Evolutionary conservation across 2,329 filamentous ascomycete species (phyloP).

Genomic region (Alternaria brassicae): DNA sequence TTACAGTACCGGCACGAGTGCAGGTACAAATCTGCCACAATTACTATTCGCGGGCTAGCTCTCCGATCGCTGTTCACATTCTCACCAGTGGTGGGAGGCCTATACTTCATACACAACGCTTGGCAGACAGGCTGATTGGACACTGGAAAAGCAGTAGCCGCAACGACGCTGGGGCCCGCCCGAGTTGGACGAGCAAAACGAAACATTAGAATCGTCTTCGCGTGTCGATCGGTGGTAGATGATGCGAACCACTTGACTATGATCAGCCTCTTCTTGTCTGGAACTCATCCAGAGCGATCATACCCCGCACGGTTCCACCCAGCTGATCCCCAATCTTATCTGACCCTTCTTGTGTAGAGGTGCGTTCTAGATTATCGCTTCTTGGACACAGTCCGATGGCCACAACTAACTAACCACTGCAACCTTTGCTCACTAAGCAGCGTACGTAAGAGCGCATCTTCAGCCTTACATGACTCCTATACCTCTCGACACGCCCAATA

Average conservation of each 20-base stretch:
- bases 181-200: neutral
- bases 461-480: neutral
- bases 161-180: neutral
- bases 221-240: neutral
- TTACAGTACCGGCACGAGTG: neutral
- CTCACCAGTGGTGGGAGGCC: conserved; percentile 3
- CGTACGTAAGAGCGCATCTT: neutral
- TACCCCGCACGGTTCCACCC: neutral
- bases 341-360: neutral
- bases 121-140: neutral
- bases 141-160: conserved; percentile 12
- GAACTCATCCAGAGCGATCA: neutral
- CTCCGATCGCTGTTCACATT: conserved; percentile 1
- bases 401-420: neutral
- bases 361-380: neutral
- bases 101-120: neutral
- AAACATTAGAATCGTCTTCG: conserved; percentile 1
- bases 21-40: conserved; percentile 10
- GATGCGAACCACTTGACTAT: conserved; percentile 9
- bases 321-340: neutral
- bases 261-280: neutral
- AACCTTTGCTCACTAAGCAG: neutral
- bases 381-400: neutral
- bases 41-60: neutral
- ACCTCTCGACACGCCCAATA: neutral